Conservation (phyloP, 805 yeast genomes). For the Ogataea henricii region DNA sequence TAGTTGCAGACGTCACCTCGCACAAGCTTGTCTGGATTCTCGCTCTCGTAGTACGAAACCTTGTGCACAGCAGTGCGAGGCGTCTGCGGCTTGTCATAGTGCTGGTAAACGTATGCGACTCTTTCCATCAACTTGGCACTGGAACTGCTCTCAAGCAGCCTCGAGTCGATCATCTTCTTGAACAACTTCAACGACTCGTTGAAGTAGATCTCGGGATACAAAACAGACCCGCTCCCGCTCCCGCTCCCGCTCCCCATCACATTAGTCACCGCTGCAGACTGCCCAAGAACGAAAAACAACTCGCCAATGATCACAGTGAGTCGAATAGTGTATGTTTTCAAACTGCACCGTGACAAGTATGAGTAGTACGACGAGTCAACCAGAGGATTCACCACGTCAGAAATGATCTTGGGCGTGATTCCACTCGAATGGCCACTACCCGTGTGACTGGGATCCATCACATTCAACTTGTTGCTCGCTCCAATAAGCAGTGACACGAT, state of each 20-base stretch:
- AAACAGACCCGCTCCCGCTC: neutral
- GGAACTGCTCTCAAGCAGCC: conserved; percentile 44
- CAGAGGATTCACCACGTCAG: conserved; percentile 57
- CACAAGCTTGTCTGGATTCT: conserved; percentile 32
- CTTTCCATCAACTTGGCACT: conserved; percentile 41
- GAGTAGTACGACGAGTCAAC: conserved; percentile 76
- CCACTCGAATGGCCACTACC: conserved; percentile 31
- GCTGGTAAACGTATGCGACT: conserved; percentile 36
- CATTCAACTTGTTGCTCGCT: conserved; percentile 46
- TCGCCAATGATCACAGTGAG: conserved; percentile 70
- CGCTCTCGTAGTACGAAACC: conserved; percentile 36
- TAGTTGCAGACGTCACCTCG: conserved; percentile 44
- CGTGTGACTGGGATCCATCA: conserved; percentile 35
- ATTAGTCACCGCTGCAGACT: conserved; percentile 33
- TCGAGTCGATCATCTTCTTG: conserved; percentile 47
- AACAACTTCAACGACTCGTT: conserved; percentile 47
- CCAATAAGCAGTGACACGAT: conserved; percentile 71
- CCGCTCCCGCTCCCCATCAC: too few species aligned
- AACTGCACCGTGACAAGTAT: conserved; percentile 67
- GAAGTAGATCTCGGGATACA: conserved; percentile 41
- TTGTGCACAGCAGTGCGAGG: neutral
- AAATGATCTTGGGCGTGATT: conserved; percentile 46
- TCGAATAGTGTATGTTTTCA: conserved; percentile 70
- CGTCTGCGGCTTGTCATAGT: conserved; percentile 27
- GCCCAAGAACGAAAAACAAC: conserved; percentile 49